Percentiles rank a stretch among this genome's conserved stretches.
Conservation (phyloP, 495 filamentous ascomycete species). For the Xylaria sp. region DNA sequence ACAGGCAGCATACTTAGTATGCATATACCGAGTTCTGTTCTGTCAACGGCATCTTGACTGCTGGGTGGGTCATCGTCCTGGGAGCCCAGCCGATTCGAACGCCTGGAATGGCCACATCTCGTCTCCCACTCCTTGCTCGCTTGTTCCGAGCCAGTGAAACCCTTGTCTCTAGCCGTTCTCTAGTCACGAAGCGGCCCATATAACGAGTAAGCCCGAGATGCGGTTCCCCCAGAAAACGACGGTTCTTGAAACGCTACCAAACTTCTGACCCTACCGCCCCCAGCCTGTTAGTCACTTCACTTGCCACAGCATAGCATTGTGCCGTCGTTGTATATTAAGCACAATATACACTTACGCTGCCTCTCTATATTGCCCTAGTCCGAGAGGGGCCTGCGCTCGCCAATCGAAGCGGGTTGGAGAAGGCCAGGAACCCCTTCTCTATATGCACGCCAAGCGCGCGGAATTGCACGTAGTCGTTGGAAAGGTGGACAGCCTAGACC, state of each 20-base stretch:
- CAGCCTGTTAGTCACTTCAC: conserved; percentile 24
- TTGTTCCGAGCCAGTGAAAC: conserved; percentile 29
- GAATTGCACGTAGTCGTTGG: conserved; percentile 37
- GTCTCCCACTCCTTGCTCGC: conserved; percentile 30
- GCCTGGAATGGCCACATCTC: conserved; percentile 32
- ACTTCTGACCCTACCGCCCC: conserved; percentile 34
- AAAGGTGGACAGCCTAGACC: conserved; percentile 38
- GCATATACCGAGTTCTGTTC: conserved; percentile 7
- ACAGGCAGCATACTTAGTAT: no score
- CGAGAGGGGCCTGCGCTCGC: conserved; percentile 36
- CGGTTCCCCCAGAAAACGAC: conserved; percentile 22
- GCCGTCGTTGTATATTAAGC: conserved; percentile 44
- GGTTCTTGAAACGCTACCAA: conserved; percentile 36
- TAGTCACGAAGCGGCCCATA: conserved; percentile 41
- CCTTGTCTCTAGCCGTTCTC: conserved; percentile 33
- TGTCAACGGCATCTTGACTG: conserved; percentile 21
- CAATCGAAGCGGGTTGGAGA: conserved; percentile 39
- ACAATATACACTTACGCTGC: conserved; percentile 40
- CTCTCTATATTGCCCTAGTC: conserved; percentile 42
- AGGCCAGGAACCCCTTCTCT: conserved; percentile 40
- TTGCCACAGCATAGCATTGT: conserved; percentile 28
- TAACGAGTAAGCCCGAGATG: conserved; percentile 38
- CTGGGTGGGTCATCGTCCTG: conserved; percentile 26
- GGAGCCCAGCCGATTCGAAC: conserved; percentile 24
- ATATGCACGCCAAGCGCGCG: conserved; percentile 45